These are phyloP conservation scores for Fusarium zealandicum DNA, from an alignment of 2,329 filamentous ascomycete species.

Conservation along the genomic window DNA sequence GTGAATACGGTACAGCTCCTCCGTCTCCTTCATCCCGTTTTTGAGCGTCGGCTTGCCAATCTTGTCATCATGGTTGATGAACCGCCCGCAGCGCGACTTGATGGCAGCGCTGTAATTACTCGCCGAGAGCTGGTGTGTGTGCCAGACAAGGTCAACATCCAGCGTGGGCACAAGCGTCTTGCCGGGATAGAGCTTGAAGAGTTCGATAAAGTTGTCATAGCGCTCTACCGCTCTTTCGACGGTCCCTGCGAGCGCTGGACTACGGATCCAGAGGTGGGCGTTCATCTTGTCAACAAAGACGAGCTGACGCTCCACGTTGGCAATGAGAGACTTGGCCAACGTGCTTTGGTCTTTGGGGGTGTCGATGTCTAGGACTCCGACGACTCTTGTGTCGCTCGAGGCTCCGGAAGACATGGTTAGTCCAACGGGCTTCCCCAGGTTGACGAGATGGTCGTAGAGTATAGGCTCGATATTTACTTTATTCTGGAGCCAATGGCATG, in stretches of 20 bases:
- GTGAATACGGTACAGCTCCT: constrained; percentile 26
- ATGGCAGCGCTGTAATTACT: constrained; percentile 35
- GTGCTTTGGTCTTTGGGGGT: not conserved
- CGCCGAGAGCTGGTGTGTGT: constrained; percentile 51
- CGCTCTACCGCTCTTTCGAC: constrained; percentile 46
- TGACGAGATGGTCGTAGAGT: constrained; percentile 9
- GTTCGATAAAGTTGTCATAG: constrained; percentile 48
- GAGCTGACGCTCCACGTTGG: constrained; percentile 43
- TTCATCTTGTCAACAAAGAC: constrained; percentile 51
- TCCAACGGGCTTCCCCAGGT: constrained; percentile 4
- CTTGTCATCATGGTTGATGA: constrained; percentile 42
- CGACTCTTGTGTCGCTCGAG: not conserved
- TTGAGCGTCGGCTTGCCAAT: constrained; percentile 18
- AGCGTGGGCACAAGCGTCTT: constrained; percentile 49
- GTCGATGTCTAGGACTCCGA: not conserved
- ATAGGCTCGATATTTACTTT: not conserved
- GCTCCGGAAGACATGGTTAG: not conserved
- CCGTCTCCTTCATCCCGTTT: constrained; percentile 17
- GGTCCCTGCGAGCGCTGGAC: constrained; percentile 45
- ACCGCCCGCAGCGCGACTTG: constrained; percentile 29
- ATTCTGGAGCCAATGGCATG: constrained; percentile 2
- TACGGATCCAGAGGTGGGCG: constrained; percentile 47
- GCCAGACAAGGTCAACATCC: constrained; percentile 53
- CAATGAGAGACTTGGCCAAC: constrained; percentile 4
- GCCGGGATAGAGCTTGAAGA: constrained; percentile 47